Evolutionary conservation across 768 basidiomycete genomes (phyloP), one percentile per base, ranked within the genome.

Genomic region (Lanmaoa pseudosensibilis): DNA sequence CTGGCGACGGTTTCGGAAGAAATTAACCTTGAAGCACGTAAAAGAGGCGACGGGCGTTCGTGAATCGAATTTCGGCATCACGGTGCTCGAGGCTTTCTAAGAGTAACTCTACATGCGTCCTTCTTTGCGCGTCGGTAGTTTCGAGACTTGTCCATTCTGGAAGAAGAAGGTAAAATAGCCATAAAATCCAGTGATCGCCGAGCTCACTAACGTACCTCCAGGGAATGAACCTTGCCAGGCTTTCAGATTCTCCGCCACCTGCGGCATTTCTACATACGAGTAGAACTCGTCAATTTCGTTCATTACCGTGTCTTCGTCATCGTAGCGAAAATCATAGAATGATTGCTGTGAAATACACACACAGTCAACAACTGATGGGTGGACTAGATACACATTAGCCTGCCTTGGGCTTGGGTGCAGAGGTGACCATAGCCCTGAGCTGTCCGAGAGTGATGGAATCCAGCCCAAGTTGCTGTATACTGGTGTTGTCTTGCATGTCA

Each of bases 221-320:
- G 80, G 74, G 69, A 90, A 95, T 41, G 88, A 92, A 38, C 87
- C 87, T 65, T 89, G 83, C 90, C 93, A 97, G 44, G 91, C 88
- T 66, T 86, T 88, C 60, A 92, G 77, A 69, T 93, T 92, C 77
- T 92, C 90, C 3, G 84, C 85, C 21, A 94, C 87, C 69, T 94
- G 91, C 0, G 90, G 84, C 83, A 94, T 92, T 77, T 98, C 96
- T 58, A 93, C 86, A 73, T 97, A 99, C 21, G 93, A 92, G 73
- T 96, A 98, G 75, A 98, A 98, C 73, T 99, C 97, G 56, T 98
- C 92, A 38, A 99, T 87, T 71, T 99, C 97, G 65, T 90, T 89
- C 82, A 96, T 87, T 19, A 98, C 86, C 5, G 92, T 94, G 73
- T 97, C 93, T 67, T 96, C 94, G 71, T 98, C 95, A 63, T 96